Evolutionary conservation across 371 early-diverging fungal species (phyloP), one percentile per base, ranked within the genome.

Genomic region (Sanchytrium tribonematis): DNA sequence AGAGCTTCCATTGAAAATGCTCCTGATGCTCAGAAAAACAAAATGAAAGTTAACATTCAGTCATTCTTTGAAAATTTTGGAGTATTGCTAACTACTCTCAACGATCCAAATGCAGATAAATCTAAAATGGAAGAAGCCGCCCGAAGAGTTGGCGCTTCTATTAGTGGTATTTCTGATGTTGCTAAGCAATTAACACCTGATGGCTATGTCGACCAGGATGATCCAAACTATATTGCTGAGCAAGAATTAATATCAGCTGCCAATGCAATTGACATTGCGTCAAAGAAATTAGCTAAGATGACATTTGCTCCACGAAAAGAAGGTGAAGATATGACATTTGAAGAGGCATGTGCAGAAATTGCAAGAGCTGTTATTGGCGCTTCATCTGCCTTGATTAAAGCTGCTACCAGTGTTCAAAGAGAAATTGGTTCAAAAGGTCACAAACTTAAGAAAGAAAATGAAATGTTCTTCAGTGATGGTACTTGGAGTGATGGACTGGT

Each of bases 401-500:
- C 79, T 0, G 83, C 82, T 0, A 80, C 83, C 0, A 71, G 69
- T 1, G 77, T 75, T 0, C 82, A 82, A 70, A 74, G 81, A 29
- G 83, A 81, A 31, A 70, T 80, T 66, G 72, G 77, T 1, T 72
- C 82, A 27, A 68, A 5, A 70, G 71, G 66, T 73, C 73, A 0
- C 29, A 68, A 17, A 68, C 70, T 1, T 68, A 65, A 1, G 71
- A 71, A 32, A 71, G 69, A 30, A 70, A 73, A 48, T 69, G 31
- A 69, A 31, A 32, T 69, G 72, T 82, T 80, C 73, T 78, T 75
- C 67, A 72, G 73, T 22, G 82, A 82, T 70, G 83, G 83, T 2
- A 80, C 82, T 1, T 82, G 82, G 82, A 75, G 71, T 68, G 79
- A 82, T 17, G 83, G 83, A 22, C 71, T 82, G 28, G 80, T 82